Evolutionary conservation across 805 yeast genomes (phyloP).

Genomic region (Sugiyamaella floridensis): DNA sequence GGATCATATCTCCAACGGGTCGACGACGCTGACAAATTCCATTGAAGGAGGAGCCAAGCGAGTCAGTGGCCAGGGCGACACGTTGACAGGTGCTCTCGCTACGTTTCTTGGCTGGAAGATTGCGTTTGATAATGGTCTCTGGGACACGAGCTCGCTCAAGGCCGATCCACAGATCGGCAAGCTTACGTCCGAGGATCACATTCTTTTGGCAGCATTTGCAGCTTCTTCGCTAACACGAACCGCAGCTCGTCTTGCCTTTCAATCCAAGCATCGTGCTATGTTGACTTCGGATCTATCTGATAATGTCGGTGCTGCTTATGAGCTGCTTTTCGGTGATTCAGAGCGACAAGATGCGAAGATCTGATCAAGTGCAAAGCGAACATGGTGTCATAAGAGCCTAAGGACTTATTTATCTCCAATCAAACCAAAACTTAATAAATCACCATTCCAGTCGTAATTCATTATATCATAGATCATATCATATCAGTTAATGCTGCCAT

Average conservation of each 20-base stretch:
- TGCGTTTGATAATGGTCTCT: conserved; percentile 51
- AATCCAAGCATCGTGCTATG: conserved; percentile 64
- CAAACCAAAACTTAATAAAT: no score
- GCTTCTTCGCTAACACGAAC: conserved; percentile 62
- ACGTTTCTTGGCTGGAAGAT: conserved; percentile 75
- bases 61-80: conserved; percentile 97
- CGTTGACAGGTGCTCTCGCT: conserved; percentile 78
- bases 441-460: no score
- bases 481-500: no score
- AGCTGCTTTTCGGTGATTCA: conserved; percentile 33
- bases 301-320: conserved; percentile 57
- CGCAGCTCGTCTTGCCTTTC: conserved; percentile 61
- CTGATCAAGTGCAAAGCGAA: not conserved
- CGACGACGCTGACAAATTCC: conserved; percentile 37
- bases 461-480: no score
- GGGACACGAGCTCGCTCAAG: conserved; percentile 36
- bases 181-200: conserved; percentile 29
- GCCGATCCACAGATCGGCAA: conserved; percentile 27
- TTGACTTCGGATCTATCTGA: conserved; percentile 77
- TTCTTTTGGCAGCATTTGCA: conserved; percentile 48
- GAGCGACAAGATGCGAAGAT: not conserved
- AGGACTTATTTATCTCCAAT: no score
- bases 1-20: conserved; percentile 58
- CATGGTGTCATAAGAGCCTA: no score
- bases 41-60: conserved; percentile 64